Base-by-base conservation (phyloP, 192 early-diverging fungal genomes). In the Coemansia sp. region DNA sequence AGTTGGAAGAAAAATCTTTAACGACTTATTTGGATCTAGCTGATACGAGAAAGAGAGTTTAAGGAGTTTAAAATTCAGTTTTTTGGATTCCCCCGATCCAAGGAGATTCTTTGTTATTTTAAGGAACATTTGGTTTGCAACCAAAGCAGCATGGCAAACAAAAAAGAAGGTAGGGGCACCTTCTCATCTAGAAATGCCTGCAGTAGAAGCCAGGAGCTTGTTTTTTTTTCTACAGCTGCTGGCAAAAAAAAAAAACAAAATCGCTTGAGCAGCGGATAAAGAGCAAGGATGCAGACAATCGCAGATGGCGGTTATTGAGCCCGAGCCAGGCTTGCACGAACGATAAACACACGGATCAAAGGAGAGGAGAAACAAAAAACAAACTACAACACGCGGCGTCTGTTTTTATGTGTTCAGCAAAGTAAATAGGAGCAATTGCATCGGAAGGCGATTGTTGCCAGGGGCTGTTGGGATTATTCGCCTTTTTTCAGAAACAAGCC, bases 301-400 rank as follows among this genome's bases (percentile, higher is more conserved):
- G 28, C 55, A 33, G 28, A 57, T 22, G 12, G 33, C 55, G 12
- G 14, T 33, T 22, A 34, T 57, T 14, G 39, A 41, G 39, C 39
- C 39, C 39, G 39, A 41, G 39, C 39, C 39, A 41, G 39, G 39
- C 39, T 41, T 57, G 55, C 22, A 14, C 32, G 55, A 22, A 41
- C 39, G 39, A 41, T 41, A 57, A 57, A 12, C 55, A 57, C 55
- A 33, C 55, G 55, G 55, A 57, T 57, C 55, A 57, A 57, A 12
- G 55, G 20, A 7, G 28, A 12, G 55, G 55, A 5, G 55, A 22
- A 57, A 22, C 20, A 57, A 33, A 28, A 12, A 35, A 56, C 22
- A 1, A 28, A 28, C 22, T 28, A 28, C 2, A 15, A 4, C 28
- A 34, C 55, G 33, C 55, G 32, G 55, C 14, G 55, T 41, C 39